phyloP scores from a whole-genome alignment of 768 basidiomycete genomes.

The Amanita thiersii region DNA sequence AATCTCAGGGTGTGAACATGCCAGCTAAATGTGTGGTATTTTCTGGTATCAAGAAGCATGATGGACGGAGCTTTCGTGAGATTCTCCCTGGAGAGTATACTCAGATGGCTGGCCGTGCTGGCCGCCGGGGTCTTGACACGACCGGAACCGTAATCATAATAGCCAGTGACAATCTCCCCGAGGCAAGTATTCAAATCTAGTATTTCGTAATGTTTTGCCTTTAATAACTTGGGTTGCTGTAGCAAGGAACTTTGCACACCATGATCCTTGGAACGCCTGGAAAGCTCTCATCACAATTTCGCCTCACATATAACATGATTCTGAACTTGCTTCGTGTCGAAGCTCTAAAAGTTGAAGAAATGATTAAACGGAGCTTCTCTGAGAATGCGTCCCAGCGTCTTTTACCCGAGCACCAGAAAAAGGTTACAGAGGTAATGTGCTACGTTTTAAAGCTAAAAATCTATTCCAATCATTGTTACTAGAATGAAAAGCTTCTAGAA shows the following conservation, averaged over 20 bases:
- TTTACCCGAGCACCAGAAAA: slow-evolving; percentile 88
- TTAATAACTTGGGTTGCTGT: slow-evolving; percentile 8
- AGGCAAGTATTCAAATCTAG: slow-evolving; percentile 37
- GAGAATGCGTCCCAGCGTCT: slow-evolving; percentile 93
- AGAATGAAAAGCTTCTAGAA: slow-evolving; percentile 69
- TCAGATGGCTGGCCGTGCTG: slow-evolving; percentile 98
- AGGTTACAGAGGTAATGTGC: slow-evolving; percentile 62
- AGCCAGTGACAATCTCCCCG: slow-evolving; percentile 76
- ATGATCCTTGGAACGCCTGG: slow-evolving; percentile 96
- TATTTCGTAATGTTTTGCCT: background rate
- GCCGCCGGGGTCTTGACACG: slow-evolving; percentile 88
- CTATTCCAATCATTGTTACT: slow-evolving; percentile 9
- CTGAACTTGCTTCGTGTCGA: slow-evolving; percentile 94
- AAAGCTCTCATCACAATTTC: slow-evolving; percentile 91
- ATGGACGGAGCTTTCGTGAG: slow-evolving; percentile 87
- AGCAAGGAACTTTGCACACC: slow-evolving; percentile 68
- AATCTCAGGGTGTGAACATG: slow-evolving; percentile 92
- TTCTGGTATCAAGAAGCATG: slow-evolving; percentile 91
- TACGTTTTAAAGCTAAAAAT: too few relatives aligned
- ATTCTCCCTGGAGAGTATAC: slow-evolving; percentile 92
- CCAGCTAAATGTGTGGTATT: slow-evolving; percentile 97
- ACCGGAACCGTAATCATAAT: slow-evolving; percentile 95
- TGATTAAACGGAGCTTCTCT: slow-evolving; percentile 99
- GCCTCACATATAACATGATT: slow-evolving; percentile 99
- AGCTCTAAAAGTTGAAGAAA: slow-evolving; percentile 93